phyloP scores from a whole-genome alignment of 345 rosid genomes.

The Garcia nutans region DNA sequence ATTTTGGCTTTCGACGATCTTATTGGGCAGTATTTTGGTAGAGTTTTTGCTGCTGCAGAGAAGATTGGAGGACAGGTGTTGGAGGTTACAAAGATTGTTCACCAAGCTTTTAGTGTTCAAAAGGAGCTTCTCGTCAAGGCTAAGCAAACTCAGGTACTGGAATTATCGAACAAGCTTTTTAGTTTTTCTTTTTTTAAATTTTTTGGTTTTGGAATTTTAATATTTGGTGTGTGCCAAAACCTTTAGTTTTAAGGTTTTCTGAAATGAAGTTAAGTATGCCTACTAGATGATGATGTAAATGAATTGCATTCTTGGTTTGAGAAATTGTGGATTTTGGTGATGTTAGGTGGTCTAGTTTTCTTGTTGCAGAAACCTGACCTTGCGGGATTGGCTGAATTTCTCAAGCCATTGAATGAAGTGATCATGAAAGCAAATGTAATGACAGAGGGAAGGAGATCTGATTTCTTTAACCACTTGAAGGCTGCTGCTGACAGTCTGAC shows the following conservation, averaged over 20 bases:
- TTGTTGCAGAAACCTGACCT: conserved; percentile 71
- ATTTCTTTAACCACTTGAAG: conserved; percentile 87
- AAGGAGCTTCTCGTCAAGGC: conserved; percentile 65
- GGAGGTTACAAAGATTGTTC: conserved; percentile 62
- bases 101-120: conserved; percentile 59
- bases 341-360: conserved; percentile 15
- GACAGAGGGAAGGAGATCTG: conserved; percentile 83
- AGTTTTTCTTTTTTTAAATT: background rate
- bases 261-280: background rate
- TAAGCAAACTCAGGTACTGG: conserved; percentile 65
- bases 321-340: background rate
- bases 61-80: conserved; percentile 88
- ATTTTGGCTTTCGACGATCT: conserved; percentile 77
- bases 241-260: no score
- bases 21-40: conserved; percentile 50
- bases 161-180: background rate
- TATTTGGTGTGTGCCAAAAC: background rate
- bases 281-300: background rate
- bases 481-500: conserved; percentile 73
- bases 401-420: conserved; percentile 80
- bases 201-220: background rate
- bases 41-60: conserved; percentile 66
- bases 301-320: background rate
- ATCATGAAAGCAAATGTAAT: conserved; percentile 67
- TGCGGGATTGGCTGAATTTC: conserved; percentile 70